Evolutionary conservation across 129 eudicot species (phyloP).

Genomic region (Helichrysum umbraculigerum): DNA sequence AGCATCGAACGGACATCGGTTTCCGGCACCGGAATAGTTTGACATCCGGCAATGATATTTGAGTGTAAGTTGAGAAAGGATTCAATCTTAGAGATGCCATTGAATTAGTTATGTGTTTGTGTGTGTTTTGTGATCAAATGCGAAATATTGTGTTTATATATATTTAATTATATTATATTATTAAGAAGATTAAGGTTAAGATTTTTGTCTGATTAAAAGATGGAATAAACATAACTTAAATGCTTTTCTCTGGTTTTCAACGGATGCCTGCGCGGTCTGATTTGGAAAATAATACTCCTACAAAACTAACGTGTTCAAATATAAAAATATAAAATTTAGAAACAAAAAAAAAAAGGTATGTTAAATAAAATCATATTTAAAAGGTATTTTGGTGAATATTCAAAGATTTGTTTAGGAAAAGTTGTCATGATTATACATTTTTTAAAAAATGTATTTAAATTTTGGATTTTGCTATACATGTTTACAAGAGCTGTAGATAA

Average conservation of each 20-base stretch:
- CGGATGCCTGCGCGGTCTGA: not conserved
- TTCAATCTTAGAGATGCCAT: slow-evolving; percentile 34
- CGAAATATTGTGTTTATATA: not conserved
- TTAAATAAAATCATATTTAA: too few relatives aligned
- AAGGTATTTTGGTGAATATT: too few relatives aligned
- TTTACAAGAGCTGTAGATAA: too few relatives aligned
- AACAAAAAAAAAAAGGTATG: too few relatives aligned
- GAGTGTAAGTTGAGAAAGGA: slow-evolving; percentile 27
- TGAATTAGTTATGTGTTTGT: not conserved
- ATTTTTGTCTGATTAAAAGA: not conserved
- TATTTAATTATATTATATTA: not conserved
- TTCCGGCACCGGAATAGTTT: slow-evolving; percentile 36
- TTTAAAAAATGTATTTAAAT: too few relatives aligned
- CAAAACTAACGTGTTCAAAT: not conserved
- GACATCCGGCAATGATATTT: slow-evolving; percentile 35
- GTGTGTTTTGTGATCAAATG: not conserved
- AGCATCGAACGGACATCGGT: slow-evolving; percentile 44
- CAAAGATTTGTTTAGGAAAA: too few relatives aligned
- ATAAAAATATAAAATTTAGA: not conserved
- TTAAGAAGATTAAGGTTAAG: not conserved
- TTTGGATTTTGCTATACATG: too few relatives aligned
- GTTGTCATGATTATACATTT: too few relatives aligned
- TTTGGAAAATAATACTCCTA: not conserved
- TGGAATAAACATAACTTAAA: not conserved
- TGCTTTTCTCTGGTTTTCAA: not conserved